Base-by-base conservation (phyloP, 495 filamentous ascomycete genomes). In the Lentithecium fluviatile region DNA sequence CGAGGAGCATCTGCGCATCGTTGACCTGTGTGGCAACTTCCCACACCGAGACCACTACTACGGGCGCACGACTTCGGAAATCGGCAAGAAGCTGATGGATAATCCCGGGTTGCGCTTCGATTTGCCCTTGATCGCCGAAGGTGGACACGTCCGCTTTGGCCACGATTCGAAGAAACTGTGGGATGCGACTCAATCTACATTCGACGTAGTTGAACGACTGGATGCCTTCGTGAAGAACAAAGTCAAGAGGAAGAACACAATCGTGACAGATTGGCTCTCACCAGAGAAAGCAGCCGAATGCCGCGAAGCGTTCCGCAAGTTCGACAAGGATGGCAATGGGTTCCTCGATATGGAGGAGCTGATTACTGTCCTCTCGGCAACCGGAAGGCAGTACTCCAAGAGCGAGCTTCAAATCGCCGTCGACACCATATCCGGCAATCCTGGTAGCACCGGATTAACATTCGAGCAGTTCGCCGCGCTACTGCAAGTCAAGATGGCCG, bases 281-380 rank as follows among this genome's bases (percentile, higher is more conserved):
- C 42, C 42, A 8, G 54, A 57, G 25, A 57, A 60, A 23, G 56
- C 48, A 13, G 56, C 56, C 34, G 56, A 60, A 36, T 60, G 56
- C n/a, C 46, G 36, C 1, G 56, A 60, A 36, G 48, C 38, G 12
- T 60, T 60, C 46, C 56, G 56, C 10, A 52, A 51, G 38, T 60
- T 60, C 29, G 56, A 60, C 46, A 60, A 60, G 34, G 56, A 60
- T 45, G 56, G 56, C 13, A 60, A 60, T 20, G 56, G 56, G 10
- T 60, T 60, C 46, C 40, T 60, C 6, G 56, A 60, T n/a, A 42
- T 51, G 21, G 20, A 36, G 10, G 56, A 60, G 38, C 46, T 60
- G 34, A 24, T 45, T 17, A 45, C 56, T n/a, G 56, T 60, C 17
- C 46, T 60, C 10, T 8, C 47, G n/a, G 37, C 46, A 0, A 52